Conservation (phyloP, 2,329 filamentous ascomycete genomes). For the Phialophora expanda region DNA sequence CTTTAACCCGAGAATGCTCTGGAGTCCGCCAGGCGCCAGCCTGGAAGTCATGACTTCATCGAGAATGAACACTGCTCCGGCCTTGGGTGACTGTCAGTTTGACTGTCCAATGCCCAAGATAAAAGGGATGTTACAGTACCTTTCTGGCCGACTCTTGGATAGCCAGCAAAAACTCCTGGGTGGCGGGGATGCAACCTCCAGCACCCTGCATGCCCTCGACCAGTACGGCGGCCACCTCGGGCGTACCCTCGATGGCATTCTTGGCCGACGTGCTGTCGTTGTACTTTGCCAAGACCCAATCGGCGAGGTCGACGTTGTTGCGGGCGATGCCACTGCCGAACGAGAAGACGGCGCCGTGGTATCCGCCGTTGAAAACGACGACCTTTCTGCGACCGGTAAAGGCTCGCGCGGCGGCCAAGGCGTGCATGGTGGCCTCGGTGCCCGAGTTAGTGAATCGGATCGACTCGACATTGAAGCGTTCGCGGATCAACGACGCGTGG, state of each 20-base stretch:
- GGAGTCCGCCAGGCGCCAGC: conserved; percentile 58
- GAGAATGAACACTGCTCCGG: conserved; percentile 65
- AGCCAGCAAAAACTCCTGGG: conserved; percentile 57
- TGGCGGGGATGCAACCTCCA: conserved; percentile 62
- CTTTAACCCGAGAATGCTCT: conserved; percentile 46
- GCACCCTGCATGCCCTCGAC: conserved; percentile 68
- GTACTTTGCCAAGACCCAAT: conserved; percentile 66
- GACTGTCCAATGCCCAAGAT: too few species aligned
- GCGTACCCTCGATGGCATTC: conserved; percentile 48
- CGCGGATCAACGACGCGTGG: conserved; percentile 57
- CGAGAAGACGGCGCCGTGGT: conserved; percentile 69
- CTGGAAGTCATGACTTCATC: conserved; percentile 75
- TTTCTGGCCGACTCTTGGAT: conserved; percentile 54
- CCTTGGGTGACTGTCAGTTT: conserved; percentile 39
- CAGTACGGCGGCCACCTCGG: conserved; percentile 64
- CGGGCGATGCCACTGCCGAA: conserved; percentile 41
- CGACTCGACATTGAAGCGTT: conserved; percentile 58
- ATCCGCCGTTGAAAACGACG: conserved; percentile 64
- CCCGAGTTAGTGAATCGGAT: conserved; percentile 69
- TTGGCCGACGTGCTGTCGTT: conserved; percentile 61
- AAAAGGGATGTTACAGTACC: too few species aligned
- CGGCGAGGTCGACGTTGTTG: conserved; percentile 48
- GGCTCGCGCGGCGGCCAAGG: conserved; percentile 59
- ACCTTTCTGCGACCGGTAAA: conserved; percentile 40
- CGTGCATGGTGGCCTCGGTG: conserved; percentile 63